Base-by-base conservation (phyloP, 192 early-diverging fungal species). In the Coemansia asiatica region DNA sequence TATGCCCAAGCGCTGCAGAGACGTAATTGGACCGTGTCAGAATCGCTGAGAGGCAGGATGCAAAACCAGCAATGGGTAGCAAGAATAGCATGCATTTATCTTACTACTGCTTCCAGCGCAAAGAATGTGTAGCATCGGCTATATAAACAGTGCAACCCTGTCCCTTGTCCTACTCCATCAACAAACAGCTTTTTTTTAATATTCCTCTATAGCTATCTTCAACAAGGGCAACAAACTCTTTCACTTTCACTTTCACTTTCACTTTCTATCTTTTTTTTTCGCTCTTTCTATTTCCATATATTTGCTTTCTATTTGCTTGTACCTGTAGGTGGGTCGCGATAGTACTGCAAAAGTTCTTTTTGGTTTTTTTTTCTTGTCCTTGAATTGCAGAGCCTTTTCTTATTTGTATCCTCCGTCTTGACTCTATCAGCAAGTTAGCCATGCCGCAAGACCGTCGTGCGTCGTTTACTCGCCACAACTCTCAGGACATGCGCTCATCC, bases 381-480 rank as follows among this genome's bases (percentile, higher is more conserved):
- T 44, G 16, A 6, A 44, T 6, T 8, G 8, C 40, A 44, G 2
- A 10, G 8, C 2, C 54, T 66, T 33, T 9, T 6, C 55, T 56
- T 29, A 29, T 29, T 29, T 6, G 28, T 6, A 31, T 56, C 23
- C 50, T 53, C 22, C 2, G 10, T 1, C 19, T 22, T 16, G 23
- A 13, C 21, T 6, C 22, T 22, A 28, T 4, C 18, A 44, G n/a
- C 40, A 31, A 33, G 10, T 13, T 1, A 53, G 22, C 49, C 13
- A 79, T 79, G 76, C 64, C 71, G 21, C 76, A 79, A 49, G 71
- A 79, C 68, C 76, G 76, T 16, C 67, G 76, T 15, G 51, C 71
- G 31, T 80, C 77, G 29, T 80, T 80, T 49, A 80, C 77, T 33
- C 72, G 77, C 38, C 77, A 80, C 69, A 64, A 69, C 59, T 80